Percentiles rank a stretch among this genome's conserved stretches.
These are phyloP conservation scores for Acanthamoeba triangularis DNA, from an alignment of 208 protist genomes.

Conservation along the genomic window DNA sequence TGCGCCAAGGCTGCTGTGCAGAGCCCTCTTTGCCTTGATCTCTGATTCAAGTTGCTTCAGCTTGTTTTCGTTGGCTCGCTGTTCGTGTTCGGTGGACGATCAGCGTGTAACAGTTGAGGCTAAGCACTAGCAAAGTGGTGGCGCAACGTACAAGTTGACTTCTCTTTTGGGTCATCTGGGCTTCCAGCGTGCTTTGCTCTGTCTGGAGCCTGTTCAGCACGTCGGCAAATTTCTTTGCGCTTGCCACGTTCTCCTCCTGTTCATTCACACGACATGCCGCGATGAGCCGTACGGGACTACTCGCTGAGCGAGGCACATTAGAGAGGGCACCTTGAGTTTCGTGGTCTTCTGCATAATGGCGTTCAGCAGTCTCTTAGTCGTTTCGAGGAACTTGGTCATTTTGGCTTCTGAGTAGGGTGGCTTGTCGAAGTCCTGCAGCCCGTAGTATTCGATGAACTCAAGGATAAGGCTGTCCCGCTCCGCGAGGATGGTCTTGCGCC, in stretches of 20 bases:
- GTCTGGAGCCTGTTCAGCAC: background rate
- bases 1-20: slow-evolving; percentile 20
- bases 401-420: background rate
- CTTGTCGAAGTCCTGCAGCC: background rate
- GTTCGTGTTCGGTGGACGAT: background rate
- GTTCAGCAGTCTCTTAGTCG: background rate
- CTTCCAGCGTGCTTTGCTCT: background rate
- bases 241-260: slow-evolving; percentile 9
- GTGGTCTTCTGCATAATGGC: background rate
- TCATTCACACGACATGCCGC: too few relatives aligned
- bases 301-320: background rate
- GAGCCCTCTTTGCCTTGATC: background rate
- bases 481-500: background rate
- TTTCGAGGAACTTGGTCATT: slow-evolving; percentile 11
- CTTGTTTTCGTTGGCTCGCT: slow-evolving; percentile 8
- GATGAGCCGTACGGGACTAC: background rate
- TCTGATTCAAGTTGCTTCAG: background rate
- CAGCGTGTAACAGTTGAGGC: background rate
- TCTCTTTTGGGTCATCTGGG: slow-evolving; percentile 12
- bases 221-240: background rate
- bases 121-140: background rate
- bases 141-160: background rate
- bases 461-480: background rate
- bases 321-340: background rate
- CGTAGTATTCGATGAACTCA: background rate